Evolutionary conservation across 352 stramenopile species (phyloP), one percentile per base, ranked within the genome.

Genomic region (Pythium plurisporium): DNA sequence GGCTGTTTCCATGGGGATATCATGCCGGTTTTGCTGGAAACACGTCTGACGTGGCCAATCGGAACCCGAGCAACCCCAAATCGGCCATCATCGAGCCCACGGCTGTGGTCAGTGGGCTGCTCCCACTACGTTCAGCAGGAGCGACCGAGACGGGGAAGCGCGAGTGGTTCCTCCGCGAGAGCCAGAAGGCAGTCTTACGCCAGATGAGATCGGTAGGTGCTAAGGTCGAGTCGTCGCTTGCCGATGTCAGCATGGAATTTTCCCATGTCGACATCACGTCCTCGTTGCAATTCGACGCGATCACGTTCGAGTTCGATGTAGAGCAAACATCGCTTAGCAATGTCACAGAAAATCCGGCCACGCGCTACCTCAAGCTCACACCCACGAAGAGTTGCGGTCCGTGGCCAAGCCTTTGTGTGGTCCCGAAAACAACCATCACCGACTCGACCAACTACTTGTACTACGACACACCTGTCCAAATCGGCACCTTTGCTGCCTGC

Each of bases 271-370:
- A 55, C 4, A 26, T 55, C 22, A 31, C 47, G 4, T 12, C 27
- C 15, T 34, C 10, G 2, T 12, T 52, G 5, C 27, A 40, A 14
- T 52, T 52, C 27, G 47, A 55, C 14, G 20, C 31, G 5, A 55
- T 55, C 47, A 55, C 30, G 34, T 43, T 55, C n/a, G 47, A 44
- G 15, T 8, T 34, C 20, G 47, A 55, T 5, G 47, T 55, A 5
- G 15, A 44, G 1, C 47, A 19, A 0, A 12, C 11, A 1, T 4
- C 25, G 11, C 31, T 55, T 19, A 11, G 23, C 3, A 55, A 55
- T 19, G 47, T 22, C 7, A 42, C 47, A 4, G 17, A 10, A 15
- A 14, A 4, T 5, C 27, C n/a, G 4, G 26, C 12, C n/a, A 44
- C 38, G 31, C 31, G 31, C 9, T 25, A 45, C 43, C 5, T 23